Conservation (phyloP, 257 asterid genomes). For the Ajuga chamaepitys region DNA sequence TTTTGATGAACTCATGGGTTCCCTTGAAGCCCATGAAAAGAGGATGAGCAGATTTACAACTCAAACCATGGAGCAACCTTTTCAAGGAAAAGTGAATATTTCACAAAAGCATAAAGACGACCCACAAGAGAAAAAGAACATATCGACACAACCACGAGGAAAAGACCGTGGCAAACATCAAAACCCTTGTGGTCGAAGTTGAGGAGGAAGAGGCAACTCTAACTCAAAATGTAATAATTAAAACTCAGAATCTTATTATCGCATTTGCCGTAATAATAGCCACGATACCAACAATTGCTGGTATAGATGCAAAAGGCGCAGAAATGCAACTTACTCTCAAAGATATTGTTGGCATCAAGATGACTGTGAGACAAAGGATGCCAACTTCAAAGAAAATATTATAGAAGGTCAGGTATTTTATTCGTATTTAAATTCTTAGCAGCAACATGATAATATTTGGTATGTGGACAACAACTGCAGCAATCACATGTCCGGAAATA, state of each 20-base stretch:
- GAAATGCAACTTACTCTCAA: too few relatives aligned
- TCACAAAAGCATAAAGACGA: background rate
- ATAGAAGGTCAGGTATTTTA: too few relatives aligned
- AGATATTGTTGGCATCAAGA: too few relatives aligned
- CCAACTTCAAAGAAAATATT: too few relatives aligned
- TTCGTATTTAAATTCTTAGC: too few relatives aligned
- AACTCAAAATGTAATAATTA: too few relatives aligned
- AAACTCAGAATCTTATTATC: background rate
- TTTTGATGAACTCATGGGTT: background rate
- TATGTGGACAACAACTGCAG: too few relatives aligned
- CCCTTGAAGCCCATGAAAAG: background rate
- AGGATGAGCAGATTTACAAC: background rate
- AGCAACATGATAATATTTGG: too few relatives aligned
- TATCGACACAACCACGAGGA: background rate
- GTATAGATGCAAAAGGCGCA: too few relatives aligned
- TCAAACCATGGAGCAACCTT: background rate
- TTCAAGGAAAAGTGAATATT: background rate
- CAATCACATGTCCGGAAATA: too few relatives aligned
- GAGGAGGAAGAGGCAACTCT: background rate
- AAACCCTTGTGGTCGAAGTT: background rate
- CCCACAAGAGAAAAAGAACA: background rate
- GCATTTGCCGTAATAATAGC: background rate
- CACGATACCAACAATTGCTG: background rate
- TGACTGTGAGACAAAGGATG: too few relatives aligned
- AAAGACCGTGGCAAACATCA: background rate